These are phyloP conservation scores for Trametes cingulata DNA, from an alignment of 768 basidiomycete species.

Conservation along the genomic window DNA sequence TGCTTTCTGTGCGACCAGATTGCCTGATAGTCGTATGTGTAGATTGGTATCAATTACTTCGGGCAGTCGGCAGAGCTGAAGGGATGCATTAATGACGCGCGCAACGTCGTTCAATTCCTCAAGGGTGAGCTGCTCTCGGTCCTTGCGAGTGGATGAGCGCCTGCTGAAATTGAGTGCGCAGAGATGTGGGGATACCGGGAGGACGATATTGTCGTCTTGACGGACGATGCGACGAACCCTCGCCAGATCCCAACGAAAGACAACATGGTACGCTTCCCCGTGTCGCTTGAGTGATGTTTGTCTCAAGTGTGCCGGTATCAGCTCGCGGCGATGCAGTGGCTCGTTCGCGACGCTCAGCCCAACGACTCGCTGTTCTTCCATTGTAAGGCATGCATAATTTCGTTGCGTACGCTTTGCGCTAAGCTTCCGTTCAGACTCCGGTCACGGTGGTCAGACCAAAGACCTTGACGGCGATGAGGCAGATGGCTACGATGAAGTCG, in stretches of 20 bases:
- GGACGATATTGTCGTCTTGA: conserved; percentile 60
- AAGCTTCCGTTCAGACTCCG: conserved; percentile 63
- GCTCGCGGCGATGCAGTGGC: conserved; percentile 58
- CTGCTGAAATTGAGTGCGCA: conserved; percentile 7
- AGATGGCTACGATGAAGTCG: conserved; percentile 84
- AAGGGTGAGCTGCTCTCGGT: conserved; percentile 30
- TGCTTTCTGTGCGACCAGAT: background rate
- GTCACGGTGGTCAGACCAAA: conserved; percentile 90
- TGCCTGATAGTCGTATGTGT: background rate
- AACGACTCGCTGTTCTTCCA: conserved; percentile 59
- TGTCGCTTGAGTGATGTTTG: background rate
- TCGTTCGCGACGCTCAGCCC: conserved; percentile 53
- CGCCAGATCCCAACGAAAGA: conserved; percentile 49
- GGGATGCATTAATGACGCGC: conserved; percentile 64
- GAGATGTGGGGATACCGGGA: conserved; percentile 48
- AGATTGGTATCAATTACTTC: conserved; percentile 60
- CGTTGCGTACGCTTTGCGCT: background rate
- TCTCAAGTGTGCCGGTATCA: conserved; percentile 8
- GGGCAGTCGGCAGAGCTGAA: conserved; percentile 43
- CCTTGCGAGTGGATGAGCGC: background rate
- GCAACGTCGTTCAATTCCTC: conserved; percentile 53
- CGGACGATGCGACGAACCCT: conserved; percentile 48
- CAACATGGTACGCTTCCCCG: conserved; percentile 45
- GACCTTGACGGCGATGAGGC: conserved; percentile 78
- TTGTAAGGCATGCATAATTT: conserved; percentile 33